Evolutionary conservation across 2,329 filamentous ascomycete species (phyloP).

Genomic region (Coleophoma crateriformis): DNA sequence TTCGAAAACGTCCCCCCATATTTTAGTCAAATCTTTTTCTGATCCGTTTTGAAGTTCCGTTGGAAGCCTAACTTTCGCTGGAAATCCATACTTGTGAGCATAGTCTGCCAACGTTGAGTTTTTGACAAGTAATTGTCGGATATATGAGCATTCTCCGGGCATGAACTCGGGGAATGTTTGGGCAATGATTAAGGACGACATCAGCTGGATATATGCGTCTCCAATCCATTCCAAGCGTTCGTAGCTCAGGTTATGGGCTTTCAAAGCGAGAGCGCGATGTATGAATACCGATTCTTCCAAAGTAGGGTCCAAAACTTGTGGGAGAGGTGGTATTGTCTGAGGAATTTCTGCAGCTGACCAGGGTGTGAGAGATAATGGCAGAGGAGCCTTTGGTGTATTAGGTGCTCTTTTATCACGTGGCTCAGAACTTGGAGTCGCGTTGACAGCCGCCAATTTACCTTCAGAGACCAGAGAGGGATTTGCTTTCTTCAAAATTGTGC

Average conservation of each 20-base stretch:
- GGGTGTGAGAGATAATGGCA: slow-evolving; percentile 30
- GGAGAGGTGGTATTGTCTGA: slow-evolving; percentile 48
- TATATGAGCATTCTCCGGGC: slow-evolving; percentile 65
- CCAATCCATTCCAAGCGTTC: slow-evolving; percentile 86
- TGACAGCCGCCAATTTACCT: too few species aligned
- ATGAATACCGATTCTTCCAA: slow-evolving; percentile 62
- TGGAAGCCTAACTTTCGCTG: slow-evolving; percentile 55
- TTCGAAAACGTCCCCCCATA: slow-evolving; percentile 83
- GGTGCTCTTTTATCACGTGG: background rate
- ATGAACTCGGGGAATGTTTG: slow-evolving; percentile 60
- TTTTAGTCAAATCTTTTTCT: slow-evolving; percentile 59
- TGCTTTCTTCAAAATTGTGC: slow-evolving; percentile 7
- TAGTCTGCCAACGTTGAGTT: slow-evolving; percentile 73
- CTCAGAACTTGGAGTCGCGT: background rate
- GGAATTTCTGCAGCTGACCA: slow-evolving; percentile 48
- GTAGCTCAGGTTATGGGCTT: slow-evolving; percentile 45
- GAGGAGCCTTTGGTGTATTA: slow-evolving; percentile 15
- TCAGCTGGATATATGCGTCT: slow-evolving; percentile 77
- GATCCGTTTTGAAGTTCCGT: slow-evolving; percentile 32
- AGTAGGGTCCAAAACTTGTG: slow-evolving; percentile 50
- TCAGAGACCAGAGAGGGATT: too few species aligned
- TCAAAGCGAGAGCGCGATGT: slow-evolving; percentile 37
- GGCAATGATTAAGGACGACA: slow-evolving; percentile 71
- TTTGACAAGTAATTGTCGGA: slow-evolving; percentile 74
- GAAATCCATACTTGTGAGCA: slow-evolving; percentile 64